Evolutionary conservation across 2,329 filamentous ascomycete genomes (phyloP), one percentile per base, ranked within the genome.

Genomic region (Colletotrichum sp.): DNA sequence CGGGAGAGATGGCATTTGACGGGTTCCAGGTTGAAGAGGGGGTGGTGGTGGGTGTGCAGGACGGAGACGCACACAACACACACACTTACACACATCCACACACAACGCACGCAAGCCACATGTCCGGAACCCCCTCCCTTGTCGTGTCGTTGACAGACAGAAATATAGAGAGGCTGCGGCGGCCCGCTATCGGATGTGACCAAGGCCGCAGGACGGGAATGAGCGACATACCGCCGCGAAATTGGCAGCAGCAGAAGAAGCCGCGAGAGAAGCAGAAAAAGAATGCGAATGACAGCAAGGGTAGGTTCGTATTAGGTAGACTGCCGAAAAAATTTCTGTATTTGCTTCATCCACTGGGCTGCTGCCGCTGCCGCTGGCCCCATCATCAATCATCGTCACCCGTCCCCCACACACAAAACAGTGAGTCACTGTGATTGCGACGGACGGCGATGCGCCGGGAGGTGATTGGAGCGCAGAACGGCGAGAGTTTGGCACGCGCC

Each of bases 381-480:
- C 43, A 52, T 52, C 12, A 52, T 52, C 43, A 43, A 21, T 52
- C 43, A 52, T 52, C 43, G 16, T 52, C 43, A 52, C 43, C 43
- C 43, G 43, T 52, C 43, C 43, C n/a, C 43, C 43, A 52, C 43
- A 52, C 43, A 52, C 43, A n/a, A 62, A 67, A 67, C 30, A 62
- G 67, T 52, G 67, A 62, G 34, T 48, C 56, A 66, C 36, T 52
- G 52, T 69, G 38, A 55, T 36, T 61, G 30, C 30, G 64, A 70
- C 65, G 58, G 30, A 55, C 21, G 73, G 43, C 56, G 64, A 73
- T 75, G 73, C 73, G 73, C 73, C 73, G 58, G 38, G 24, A 70
- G 38, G 73, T 52, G 73, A 75, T 75, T 75, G 73, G 73, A 75
- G 73, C 69, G 73, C 69, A 43, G 43, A 38, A 36, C 15, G 10